A percentile compares a stretch with the other conserved stretches of the same genome.
Conservation (phyloP, 768 basidiomycete species). For the Trametes coccinea region DNA sequence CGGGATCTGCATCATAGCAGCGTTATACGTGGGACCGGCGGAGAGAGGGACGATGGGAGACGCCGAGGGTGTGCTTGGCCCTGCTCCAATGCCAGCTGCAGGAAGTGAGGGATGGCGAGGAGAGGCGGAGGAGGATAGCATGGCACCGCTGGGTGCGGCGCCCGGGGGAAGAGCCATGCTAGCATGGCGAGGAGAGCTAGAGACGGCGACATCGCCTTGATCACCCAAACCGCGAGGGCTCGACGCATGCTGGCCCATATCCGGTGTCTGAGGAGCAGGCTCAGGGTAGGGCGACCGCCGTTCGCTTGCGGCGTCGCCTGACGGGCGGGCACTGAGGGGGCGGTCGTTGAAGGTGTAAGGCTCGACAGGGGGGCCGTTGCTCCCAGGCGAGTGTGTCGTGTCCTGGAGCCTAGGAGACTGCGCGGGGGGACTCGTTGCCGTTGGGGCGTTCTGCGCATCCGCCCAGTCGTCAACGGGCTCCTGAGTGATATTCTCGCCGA, state of each 20-base stretch:
- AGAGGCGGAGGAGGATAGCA: conserved; percentile 37
- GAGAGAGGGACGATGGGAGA: conserved; percentile 59
- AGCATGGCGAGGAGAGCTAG: conserved; percentile 9
- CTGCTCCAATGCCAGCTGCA: conserved; percentile 35
- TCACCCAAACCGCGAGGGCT: conserved; percentile 7
- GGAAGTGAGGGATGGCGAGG: conserved; percentile 52
- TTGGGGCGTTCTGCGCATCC: conserved; percentile 2
- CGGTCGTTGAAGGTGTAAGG: conserved; percentile 8
- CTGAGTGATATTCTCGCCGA: conserved; percentile 26
- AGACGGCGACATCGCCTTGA: conserved; percentile 6
- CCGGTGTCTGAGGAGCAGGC: conserved; percentile 14
- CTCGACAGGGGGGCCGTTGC: conserved; percentile 11
- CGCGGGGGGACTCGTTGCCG: conserved; percentile 15
- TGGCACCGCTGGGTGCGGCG: conserved; percentile 18
- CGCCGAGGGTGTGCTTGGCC: conserved; percentile 35
- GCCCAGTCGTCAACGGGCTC: conserved; percentile 24
- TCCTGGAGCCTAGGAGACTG: conserved; percentile 20
- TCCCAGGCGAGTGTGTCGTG: conserved; percentile 21
- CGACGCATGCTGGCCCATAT: conserved; percentile 32
- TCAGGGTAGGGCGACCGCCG: conserved; percentile 6
- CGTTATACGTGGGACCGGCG: conserved; percentile 30
- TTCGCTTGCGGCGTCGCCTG: conserved; percentile 10
- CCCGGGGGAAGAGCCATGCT: conserved; percentile 17
- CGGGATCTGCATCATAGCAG: conserved; percentile 48
- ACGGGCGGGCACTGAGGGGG: conserved; percentile 9